Evolutionary conservation across 2,329 filamentous ascomycete species (phyloP), one percentile per base, ranked within the genome.

Genomic region (Colletotrichum navitas): DNA sequence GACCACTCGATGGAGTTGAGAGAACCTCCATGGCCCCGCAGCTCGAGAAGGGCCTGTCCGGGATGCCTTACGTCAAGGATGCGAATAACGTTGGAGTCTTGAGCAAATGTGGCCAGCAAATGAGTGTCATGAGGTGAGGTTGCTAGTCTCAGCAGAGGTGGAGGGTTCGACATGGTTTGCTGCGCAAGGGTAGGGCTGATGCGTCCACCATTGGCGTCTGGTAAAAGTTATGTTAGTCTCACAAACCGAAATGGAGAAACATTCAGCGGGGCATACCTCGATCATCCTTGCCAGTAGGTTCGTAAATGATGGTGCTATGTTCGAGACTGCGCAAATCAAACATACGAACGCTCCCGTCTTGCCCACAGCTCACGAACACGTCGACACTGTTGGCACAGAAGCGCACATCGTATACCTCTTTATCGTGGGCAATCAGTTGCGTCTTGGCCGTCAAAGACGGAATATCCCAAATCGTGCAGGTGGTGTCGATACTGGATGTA

Each of bases 401-500:
- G 26, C 96, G 91, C 59, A 99, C 96, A 80, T 99, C 96, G 78
- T 97, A 99, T 7, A 99, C 96, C 82, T 99, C 96, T 82, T 98
- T 98, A 83, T 99, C 96, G 81, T 99, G 96, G 26, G 96, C 96
- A 82, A 99, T 99, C 56, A 99, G 86, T 81, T 99, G 96, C 2
- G 96, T 99, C 84, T 99, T 99, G 63, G 96, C 96, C 0, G 96
- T 99, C 74, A 99, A 86, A 1, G 96, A 98, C 4, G 96, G 96
- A 67, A 99, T 99, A 80, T 99, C 96, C 96, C 96, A 99, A 75
- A 99, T 99, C 5, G 96, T 99, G 83, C 96, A 99, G 7, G 96
- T 99, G 1, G 96, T 99, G 79, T 99, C 96, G 78, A 99, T 99
- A 80, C 95, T 98, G 4, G 95, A 98, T 1, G 96, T 99, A 78